Conservation (phyloP, 169 alveolate species). For the Cystoisospora suis region DNA sequence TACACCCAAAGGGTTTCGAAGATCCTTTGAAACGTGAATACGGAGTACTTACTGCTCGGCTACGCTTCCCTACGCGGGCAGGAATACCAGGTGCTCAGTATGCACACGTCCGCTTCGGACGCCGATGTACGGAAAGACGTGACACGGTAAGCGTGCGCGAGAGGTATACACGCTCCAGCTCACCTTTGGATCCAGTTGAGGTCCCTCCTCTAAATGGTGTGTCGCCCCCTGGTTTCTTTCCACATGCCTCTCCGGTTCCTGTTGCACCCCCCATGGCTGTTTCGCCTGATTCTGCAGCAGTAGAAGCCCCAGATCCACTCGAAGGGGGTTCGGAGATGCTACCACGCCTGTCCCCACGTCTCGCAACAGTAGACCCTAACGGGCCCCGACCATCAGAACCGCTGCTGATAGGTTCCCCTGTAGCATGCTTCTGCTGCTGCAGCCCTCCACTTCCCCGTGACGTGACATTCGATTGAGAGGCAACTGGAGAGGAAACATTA, state of each 20-base stretch:
- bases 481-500: neutral
- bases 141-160: no score
- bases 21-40: neutral
- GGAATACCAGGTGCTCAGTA: neutral
- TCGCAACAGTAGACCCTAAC: neutral
- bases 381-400: neutral
- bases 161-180: no score
- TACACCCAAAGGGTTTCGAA: no score
- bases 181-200: no score
- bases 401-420: neutral
- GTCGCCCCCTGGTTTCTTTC: no score
- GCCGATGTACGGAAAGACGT: neutral
- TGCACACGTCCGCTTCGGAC: neutral
- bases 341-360: no score
- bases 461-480: neutral
- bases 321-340: neutral
- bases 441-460: neutral
- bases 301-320: neutral
- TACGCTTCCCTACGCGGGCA: neutral
- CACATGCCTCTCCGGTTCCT: no score
- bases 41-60: neutral
- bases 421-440: neutral
- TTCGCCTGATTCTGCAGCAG: neutral
- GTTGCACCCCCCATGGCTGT: no score
- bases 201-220: no score